phyloP scores from a whole-genome alignment of 148 eudicot genomes.

The Nepenthes gracilis region DNA sequence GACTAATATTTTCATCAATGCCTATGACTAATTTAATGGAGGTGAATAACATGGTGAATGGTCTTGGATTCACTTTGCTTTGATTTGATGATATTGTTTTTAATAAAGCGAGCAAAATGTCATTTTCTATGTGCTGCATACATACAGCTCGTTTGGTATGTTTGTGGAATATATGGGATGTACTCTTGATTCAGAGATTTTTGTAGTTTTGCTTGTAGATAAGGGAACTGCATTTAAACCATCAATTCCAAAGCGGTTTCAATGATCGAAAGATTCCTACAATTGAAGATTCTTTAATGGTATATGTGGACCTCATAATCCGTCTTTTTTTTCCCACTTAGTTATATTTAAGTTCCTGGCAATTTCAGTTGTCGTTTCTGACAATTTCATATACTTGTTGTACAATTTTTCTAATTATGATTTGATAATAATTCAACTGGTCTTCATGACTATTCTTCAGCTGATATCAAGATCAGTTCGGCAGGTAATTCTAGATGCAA shows the following conservation, averaged over 20 bases:
- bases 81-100: too few species aligned
- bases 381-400: not conserved
- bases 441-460: slow-evolving; percentile 25
- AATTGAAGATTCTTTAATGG: slow-evolving; percentile 80
- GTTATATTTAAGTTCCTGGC: too few species aligned
- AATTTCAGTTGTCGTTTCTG: too few species aligned
- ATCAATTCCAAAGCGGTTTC: slow-evolving; percentile 29
- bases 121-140: too few species aligned
- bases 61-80: too few species aligned
- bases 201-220: slow-evolving; percentile 40
- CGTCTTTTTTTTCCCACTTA: not conserved
- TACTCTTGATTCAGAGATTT: not conserved
- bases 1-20: too few species aligned
- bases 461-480: slow-evolving; percentile 60
- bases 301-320: slow-evolving; percentile 13
- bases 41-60: too few species aligned
- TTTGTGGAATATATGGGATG: too few species aligned
- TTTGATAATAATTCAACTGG: not conserved
- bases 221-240: slow-evolving; percentile 35
- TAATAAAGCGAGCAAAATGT: too few species aligned
- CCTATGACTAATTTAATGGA: too few species aligned
- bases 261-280: slow-evolving; percentile 41
- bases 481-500: slow-evolving; percentile 70
- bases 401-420: not conserved
- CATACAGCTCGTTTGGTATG: too few species aligned